Base-by-base conservation (phyloP, 2,329 filamentous ascomycete genomes). In the Calycina marina region DNA sequence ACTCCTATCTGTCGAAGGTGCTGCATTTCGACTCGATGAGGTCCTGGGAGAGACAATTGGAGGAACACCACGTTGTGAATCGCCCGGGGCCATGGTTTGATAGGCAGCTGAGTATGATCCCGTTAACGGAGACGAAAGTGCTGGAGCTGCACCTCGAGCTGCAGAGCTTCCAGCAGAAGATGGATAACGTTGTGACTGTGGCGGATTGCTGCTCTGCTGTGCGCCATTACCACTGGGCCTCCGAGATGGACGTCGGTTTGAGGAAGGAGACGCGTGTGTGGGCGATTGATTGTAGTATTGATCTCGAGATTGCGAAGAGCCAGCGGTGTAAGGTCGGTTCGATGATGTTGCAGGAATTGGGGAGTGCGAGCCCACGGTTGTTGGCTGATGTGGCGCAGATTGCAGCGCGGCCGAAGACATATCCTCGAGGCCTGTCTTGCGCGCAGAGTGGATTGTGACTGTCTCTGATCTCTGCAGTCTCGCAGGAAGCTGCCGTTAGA, bases 31-130 rank as follows among this genome's bases (percentile, higher is more conserved):
- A 42, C 73, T 78, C 26, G 83, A 90, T 10, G 85, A 92, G 5
- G 81, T 86, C 49, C 85, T 72, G 20, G 82, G 81, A 29, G 81
- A 85, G 34, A 79, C 76, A 45, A 82, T 67, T 14, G 81, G 77
- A 32, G 79, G 72, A 60, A 67, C 72, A 56, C 63, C 69, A 57
- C 59, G 69, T 58, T 63, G 61, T 48, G 65, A 62, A 47, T 67
- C 65, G 40, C 63, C 59, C 14, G 47, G 47, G 28, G 50, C 39
- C 48, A 51, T 51, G 18, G 35, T 25, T 15, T 39, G 27, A 38
- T 44, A 44, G 13, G 61, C 47, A 16, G 59, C 54, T 24, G 60
- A 53, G 27, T 64, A 58, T 28, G 67, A 58, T 37, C 57, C 46
- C 16, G 58, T 52, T 14, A 54, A 45, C 11, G 60, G 54, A 25